Conservation (phyloP, 108 stramenopile genomes). For the Ochromonas danica region DNA sequence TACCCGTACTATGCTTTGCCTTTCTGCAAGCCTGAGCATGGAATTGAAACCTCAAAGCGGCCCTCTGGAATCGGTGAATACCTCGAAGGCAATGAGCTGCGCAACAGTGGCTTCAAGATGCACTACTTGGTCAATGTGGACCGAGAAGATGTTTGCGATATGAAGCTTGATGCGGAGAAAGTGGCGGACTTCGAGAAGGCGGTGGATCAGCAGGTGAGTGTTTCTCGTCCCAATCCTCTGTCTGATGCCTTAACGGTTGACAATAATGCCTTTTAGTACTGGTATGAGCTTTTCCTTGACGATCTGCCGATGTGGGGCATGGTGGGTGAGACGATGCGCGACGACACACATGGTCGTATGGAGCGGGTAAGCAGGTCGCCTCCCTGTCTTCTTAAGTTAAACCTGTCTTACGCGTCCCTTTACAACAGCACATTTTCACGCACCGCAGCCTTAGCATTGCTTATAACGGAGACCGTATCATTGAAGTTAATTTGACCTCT, state of each 20-base stretch:
- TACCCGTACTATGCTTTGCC: constrained; percentile 95
- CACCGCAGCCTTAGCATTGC: constrained; percentile 71
- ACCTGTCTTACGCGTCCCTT: not conserved
- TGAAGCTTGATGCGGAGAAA: constrained; percentile 56
- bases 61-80: constrained; percentile 63
- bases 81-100: constrained; percentile 59
- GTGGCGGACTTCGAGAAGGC: constrained; percentile 66
- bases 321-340: constrained; percentile 81
- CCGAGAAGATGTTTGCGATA: constrained; percentile 67
- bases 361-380: not conserved
- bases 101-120: constrained; percentile 74
- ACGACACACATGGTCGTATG: constrained; percentile 27
- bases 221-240: not conserved
- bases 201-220: constrained; percentile 47
- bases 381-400: not conserved
- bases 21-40: constrained; percentile 83
- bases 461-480: constrained; percentile 87
- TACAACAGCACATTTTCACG: constrained; percentile 72
- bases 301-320: constrained; percentile 95
- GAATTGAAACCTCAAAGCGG: constrained; percentile 8
- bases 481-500: constrained; percentile 84
- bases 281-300: constrained; percentile 94
- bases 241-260: too few species aligned
- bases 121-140: constrained; percentile 58
- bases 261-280: constrained; percentile 85